Conservation (phyloP, 495 filamentous ascomycete genomes). For the Recurvomyces mirabilis region DNA sequence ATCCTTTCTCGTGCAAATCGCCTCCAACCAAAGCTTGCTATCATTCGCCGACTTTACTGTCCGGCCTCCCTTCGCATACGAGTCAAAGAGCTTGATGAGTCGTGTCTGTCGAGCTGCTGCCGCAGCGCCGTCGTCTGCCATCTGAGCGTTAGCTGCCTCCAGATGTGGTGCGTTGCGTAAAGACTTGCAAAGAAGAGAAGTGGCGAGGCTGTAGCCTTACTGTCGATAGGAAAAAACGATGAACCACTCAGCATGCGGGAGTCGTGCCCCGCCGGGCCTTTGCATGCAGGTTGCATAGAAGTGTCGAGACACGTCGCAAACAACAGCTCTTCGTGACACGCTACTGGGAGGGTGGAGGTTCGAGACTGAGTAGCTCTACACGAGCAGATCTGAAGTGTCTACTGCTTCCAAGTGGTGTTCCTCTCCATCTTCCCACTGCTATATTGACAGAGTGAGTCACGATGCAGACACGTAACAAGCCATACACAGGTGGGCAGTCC, state of each 20-base stretch:
- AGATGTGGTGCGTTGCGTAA: neutral
- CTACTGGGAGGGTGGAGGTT: too few species aligned
- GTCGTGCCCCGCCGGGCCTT: neutral
- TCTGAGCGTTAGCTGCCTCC: neutral
- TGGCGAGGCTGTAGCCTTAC: neutral
- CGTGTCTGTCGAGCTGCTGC: neutral
- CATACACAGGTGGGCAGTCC: too few species aligned
- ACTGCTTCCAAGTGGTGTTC: too few species aligned
- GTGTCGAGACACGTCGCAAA: slow-evolving; percentile 1
- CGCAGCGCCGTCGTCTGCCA: neutral
- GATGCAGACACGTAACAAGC: too few species aligned
- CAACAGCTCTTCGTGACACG: too few species aligned
- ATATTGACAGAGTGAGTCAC: too few species aligned
- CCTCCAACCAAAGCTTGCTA: slow-evolving; percentile 51
- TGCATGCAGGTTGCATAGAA: neutral
- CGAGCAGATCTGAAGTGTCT: too few species aligned
- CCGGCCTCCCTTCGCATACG: slow-evolving; percentile 27
- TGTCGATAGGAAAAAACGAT: neutral
- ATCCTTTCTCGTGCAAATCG: slow-evolving; percentile 40
- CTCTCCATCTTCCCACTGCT: too few species aligned
- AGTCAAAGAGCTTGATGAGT: neutral
- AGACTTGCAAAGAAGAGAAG: too few species aligned
- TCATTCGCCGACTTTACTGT: slow-evolving; percentile 28
- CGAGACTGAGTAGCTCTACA: too few species aligned
- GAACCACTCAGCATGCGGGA: neutral